These are phyloP conservation scores for Hygrocybe coccinea DNA, from an alignment of 768 basidiomycete species.

Conservation along the genomic window DNA sequence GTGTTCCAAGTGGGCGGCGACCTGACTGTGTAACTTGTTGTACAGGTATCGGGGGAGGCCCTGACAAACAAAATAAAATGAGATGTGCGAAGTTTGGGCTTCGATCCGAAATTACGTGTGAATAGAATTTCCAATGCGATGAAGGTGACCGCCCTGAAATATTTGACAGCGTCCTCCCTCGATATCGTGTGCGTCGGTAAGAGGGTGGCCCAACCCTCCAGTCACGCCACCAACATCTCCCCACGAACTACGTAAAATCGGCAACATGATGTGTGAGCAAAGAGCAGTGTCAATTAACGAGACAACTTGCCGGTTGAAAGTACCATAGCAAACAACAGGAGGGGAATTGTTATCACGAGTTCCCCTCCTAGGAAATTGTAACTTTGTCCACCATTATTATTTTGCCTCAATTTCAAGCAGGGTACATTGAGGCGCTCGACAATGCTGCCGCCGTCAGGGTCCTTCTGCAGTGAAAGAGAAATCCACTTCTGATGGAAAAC, in stretches of 20 bases:
- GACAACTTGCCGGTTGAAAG: not conserved
- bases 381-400: slow-evolving; percentile 1
- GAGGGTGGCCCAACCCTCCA: slow-evolving; percentile 6
- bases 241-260: not conserved
- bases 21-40: not conserved
- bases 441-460: not conserved
- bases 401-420: not conserved
- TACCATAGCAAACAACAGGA: slow-evolving; percentile 4
- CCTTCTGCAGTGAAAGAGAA: not conserved
- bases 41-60: not conserved
- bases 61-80: not conserved
- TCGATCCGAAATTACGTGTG: not conserved
- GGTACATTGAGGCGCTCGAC: not conserved
- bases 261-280: not conserved
- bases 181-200: slow-evolving; percentile 3
- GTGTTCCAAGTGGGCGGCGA: not conserved
- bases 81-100: not conserved
- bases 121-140: not conserved
- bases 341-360: not conserved
- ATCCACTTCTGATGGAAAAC: slow-evolving; percentile 7
- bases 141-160: slow-evolving; percentile 4
- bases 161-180: slow-evolving; percentile 5
- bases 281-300: not conserved
- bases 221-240: not conserved
- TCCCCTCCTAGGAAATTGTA: slow-evolving; percentile 3